These are phyloP conservation scores for Lithospermum erythrorhizon DNA, from an alignment of 257 asterid species.

Conservation along the genomic window DNA sequence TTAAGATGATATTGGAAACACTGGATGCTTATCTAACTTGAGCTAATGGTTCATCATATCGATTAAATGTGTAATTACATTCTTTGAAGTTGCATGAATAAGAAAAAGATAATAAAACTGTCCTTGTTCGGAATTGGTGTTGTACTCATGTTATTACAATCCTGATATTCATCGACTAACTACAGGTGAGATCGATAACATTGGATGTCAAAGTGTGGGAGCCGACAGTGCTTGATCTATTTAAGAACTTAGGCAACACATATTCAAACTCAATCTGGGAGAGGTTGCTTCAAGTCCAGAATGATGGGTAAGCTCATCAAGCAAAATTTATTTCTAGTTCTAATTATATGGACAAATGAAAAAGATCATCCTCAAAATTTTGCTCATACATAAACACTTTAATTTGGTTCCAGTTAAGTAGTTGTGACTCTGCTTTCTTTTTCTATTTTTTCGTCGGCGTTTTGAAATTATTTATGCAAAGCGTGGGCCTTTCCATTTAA, in stretches of 20 bases:
- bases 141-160: constrained; percentile 4
- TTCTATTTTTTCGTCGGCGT: not conserved
- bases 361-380: too few species aligned
- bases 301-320: constrained; percentile 36
- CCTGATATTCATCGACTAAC: constrained; percentile 15
- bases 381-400: too few species aligned
- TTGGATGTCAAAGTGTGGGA: constrained; percentile 97
- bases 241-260: constrained; percentile 69
- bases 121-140: not conserved
- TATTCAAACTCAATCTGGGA: constrained; percentile 94
- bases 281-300: constrained; percentile 54
- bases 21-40: too few species aligned
- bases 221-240: constrained; percentile 67
- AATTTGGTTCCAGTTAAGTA: too few species aligned
- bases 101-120: too few species aligned
- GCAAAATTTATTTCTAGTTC: not conserved
- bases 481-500: constrained; percentile 5
- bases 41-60: too few species aligned
- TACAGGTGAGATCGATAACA: constrained; percentile 84
- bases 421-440: too few species aligned
- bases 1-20: too few species aligned
- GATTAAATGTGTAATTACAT: too few species aligned
- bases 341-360: too few species aligned
- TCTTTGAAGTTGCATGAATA: too few species aligned
- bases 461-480: not conserved